Conservation (phyloP, 169 alveolate species). For the Cystoisospora suis region DNA sequence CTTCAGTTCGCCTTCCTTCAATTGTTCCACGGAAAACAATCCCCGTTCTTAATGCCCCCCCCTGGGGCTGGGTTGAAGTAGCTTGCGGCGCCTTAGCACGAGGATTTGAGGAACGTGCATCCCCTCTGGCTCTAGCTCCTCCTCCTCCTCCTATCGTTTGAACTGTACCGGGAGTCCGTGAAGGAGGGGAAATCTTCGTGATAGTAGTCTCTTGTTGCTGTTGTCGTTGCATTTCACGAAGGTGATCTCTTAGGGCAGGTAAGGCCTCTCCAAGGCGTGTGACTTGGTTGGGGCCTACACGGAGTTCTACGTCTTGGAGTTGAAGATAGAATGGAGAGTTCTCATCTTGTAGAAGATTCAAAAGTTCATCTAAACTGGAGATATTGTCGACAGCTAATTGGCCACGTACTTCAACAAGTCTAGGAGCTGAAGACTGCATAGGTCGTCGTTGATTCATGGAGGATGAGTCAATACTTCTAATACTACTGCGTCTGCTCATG, state of each 20-base stretch:
- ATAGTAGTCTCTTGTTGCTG: background rate
- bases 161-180: background rate
- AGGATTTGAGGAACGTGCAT: background rate
- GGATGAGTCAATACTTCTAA: too few relatives aligned
- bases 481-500: too few relatives aligned
- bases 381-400: background rate
- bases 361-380: background rate
- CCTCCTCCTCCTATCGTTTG: too few relatives aligned
- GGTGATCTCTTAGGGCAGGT: slow-evolving; percentile 19
- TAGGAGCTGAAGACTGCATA: too few relatives aligned
- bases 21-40: background rate
- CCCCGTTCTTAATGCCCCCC: background rate
- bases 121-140: background rate
- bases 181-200: too few relatives aligned
- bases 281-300: slow-evolving; percentile 32
- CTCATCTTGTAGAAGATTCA: background rate
- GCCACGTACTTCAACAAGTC: slow-evolving; percentile 6
- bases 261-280: slow-evolving; percentile 16
- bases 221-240: background rate
- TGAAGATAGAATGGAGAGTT: slow-evolving; percentile 1
- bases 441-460: too few relatives aligned
- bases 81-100: too few relatives aligned
- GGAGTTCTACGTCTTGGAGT: slow-evolving; percentile 23
- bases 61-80: too few relatives aligned
- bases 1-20: background rate